Evolutionary conservation across 305 asterid species (phyloP), one percentile per base, ranked within the genome.

Genomic region (Lippia alba): DNA sequence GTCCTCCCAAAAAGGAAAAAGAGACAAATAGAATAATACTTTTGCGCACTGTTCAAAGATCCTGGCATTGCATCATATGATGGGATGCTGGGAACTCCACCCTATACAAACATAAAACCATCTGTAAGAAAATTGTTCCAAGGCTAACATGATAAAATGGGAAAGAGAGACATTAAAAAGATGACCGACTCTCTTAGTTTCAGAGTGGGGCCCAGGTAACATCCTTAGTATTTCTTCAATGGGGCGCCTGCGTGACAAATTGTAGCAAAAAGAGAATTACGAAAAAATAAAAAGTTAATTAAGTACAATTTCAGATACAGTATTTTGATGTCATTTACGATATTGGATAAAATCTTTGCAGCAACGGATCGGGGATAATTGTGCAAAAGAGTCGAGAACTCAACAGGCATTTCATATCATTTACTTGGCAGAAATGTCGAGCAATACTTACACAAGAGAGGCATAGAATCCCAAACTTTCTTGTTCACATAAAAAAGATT

Each of bases 141-240:
- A 53, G 56, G 54, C 20, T 54, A 56, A 59, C 40, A 50, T 53
- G 50, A 76, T 11, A 33, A 64, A 32, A 8, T 44, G 55, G 67
- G 56, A 12, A 2, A 74, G 66, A 41, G 72, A 18, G 48, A 70
- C 55, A 46, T 40, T 39, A 50, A 69, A 49, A 65, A 36, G 71
- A 60, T 48, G 61, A 80, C 89, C 50, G 45, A 94, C 99, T 85
- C 86, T 90, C 92, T 90, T 94, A 77, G 71, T 67, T 77, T 94
- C 99, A 24, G 92, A 76, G 78, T 94, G 99, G 71, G 97, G 96
- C 59, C 97, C 99, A 16, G 99, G 99, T 73, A 94, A 88, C 79
- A 91, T 75, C 85, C 80, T 94, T 76, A 94, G 73, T 71, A 90
- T 85, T 70, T 94, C 97, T 81, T 94, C 99, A 58, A 91, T 78